Evolutionary conservation across 2,329 filamentous ascomycete genomes (phyloP).

Genomic region (Elsinoe fawcettii): DNA sequence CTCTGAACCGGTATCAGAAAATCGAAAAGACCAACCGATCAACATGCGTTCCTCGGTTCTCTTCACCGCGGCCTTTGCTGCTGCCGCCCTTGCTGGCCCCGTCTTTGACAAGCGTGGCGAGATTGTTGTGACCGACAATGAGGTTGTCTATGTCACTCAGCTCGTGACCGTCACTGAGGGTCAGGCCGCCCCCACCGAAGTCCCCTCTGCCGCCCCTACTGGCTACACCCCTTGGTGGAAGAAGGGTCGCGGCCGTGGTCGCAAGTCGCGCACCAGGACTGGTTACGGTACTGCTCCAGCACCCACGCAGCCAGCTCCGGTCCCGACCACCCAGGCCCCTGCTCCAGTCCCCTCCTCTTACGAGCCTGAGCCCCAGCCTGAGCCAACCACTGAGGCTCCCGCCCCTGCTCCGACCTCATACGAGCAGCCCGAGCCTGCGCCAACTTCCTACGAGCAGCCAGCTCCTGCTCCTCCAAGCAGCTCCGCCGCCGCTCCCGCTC

Average conservation of each 20-base stretch:
- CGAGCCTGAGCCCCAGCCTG: conserved; percentile 9
- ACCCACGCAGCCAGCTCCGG: not conserved
- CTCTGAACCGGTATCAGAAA: conserved; percentile 18
- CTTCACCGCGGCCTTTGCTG: conserved; percentile 31
- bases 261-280: conserved; percentile 18
- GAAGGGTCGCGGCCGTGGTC: conserved; percentile 14
- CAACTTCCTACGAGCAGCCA: conserved; percentile 16
- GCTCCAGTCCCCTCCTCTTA: conserved; percentile 4
- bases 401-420: conserved; percentile 19
- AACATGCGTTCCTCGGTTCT: conserved; percentile 32
- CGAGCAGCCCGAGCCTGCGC: conserved; percentile 15
- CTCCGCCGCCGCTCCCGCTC: not conserved
- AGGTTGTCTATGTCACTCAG: conserved; percentile 28
- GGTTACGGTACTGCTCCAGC: conserved; percentile 13
- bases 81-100: conserved; percentile 30
- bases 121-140: conserved; percentile 24
- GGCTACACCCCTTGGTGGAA: conserved; percentile 17
- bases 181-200: conserved; percentile 18
- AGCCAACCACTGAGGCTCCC: conserved; percentile 15
- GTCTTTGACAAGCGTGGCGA: conserved; percentile 23
- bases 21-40: conserved; percentile 19
- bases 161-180: conserved; percentile 30
- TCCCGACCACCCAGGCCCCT: not conserved
- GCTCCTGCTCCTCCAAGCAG: conserved; percentile 4
- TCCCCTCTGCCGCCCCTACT: conserved; percentile 12